Percentiles rank a stretch among this genome's conserved stretches.
phyloP scores from a whole-genome alignment of 1,284 basidiomycete genomes.

The Apiotrichum gamsii region DNA sequence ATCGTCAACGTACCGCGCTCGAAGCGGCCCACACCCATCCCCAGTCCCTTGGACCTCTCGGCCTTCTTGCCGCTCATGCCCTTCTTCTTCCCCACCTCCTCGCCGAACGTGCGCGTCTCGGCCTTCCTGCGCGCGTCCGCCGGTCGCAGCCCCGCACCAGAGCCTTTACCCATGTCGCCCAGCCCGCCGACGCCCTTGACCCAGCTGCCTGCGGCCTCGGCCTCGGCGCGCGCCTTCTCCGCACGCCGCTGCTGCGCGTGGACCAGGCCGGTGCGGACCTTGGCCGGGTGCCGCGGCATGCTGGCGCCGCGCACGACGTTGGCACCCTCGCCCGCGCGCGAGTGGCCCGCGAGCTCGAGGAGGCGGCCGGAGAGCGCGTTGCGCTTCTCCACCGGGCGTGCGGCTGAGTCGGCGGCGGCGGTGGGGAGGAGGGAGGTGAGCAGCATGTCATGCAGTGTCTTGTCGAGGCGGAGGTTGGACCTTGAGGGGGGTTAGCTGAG shows the following conservation, averaged over 20 bases:
- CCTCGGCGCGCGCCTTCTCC: conserved; percentile 27
- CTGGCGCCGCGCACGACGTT: conserved; percentile 8
- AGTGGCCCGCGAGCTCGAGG: conserved; percentile 38
- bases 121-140: conserved; percentile 11
- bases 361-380: conserved; percentile 38
- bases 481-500: conserved; percentile 16
- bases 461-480: conserved; percentile 43
- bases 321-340: conserved; percentile 38
- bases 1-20: conserved; percentile 41
- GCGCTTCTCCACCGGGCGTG: conserved; percentile 43
- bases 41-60: conserved; percentile 38
- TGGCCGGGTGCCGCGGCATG: conserved; percentile 34
- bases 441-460: conserved; percentile 46
- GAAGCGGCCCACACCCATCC: conserved; percentile 46
- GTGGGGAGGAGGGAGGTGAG: conserved; percentile 40
- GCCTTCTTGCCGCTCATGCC: conserved; percentile 38
- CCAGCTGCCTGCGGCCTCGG: conserved; percentile 36
- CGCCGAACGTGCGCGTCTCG: conserved; percentile 23
- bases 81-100: conserved; percentile 38
- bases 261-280: conserved; percentile 39
- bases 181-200: conserved; percentile 39
- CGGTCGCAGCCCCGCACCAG: conserved; percentile 7
- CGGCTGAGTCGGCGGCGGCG: conserved; percentile 20
- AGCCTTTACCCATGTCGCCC: conserved; percentile 30
- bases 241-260: conserved; percentile 31